phyloP scores from a whole-genome alignment of 805 yeast genomes.

The Saturnispora zaruensis region DNA sequence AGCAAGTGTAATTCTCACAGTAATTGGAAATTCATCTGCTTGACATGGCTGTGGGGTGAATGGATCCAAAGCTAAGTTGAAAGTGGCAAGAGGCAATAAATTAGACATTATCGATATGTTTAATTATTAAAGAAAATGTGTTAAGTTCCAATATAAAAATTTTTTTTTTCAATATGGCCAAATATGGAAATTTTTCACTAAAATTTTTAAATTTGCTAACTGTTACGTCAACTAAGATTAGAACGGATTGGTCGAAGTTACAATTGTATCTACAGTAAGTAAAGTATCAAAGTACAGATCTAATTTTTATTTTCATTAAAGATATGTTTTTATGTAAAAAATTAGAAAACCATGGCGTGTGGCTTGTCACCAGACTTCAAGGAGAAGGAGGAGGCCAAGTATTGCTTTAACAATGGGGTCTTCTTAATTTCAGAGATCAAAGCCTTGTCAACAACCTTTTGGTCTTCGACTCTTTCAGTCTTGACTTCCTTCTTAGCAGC shows the following conservation, averaged over 20 bases:
- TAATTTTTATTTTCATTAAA: slow-evolving; percentile 9
- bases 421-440: slow-evolving; percentile 90
- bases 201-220: neutral
- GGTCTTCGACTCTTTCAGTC: slow-evolving; percentile 94
- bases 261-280: neutral
- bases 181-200: neutral
- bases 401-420: slow-evolving; percentile 94
- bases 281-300: neutral
- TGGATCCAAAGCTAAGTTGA: slow-evolving; percentile 78
- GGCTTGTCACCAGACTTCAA: slow-evolving; percentile 98
- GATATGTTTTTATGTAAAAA: slow-evolving; percentile 7
- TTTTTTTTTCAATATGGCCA: neutral
- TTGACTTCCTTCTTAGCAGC: slow-evolving; percentile 78
- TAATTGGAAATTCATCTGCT: slow-evolving; percentile 77
- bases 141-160: neutral
- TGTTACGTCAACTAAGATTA: neutral
- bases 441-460: slow-evolving; percentile 89
- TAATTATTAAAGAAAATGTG: neutral
- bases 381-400: slow-evolving; percentile 91
- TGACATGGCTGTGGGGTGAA: slow-evolving; percentile 82
- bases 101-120: slow-evolving; percentile 44
- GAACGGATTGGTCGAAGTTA: neutral
- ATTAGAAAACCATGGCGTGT: slow-evolving; percentile 93
- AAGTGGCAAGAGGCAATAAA: slow-evolving; percentile 78
- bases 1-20: slow-evolving; percentile 88